Percentiles rank a stretch among this genome's conserved stretches.
Conservation (phyloP, 768 basidiomycete genomes). For the Amyloporia xantha region DNA sequence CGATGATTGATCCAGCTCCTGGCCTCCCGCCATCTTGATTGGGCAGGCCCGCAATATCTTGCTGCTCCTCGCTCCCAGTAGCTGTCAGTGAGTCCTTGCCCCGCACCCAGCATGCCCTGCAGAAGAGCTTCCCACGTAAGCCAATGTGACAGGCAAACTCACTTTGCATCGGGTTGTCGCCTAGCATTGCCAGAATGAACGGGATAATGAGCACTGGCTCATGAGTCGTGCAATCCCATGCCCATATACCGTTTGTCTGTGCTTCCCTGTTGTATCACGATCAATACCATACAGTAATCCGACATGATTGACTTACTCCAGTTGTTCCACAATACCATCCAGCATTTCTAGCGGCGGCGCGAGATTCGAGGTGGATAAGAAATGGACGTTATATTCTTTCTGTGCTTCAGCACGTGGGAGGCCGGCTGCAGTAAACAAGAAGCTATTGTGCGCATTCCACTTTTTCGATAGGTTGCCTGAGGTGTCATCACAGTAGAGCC, state of each 20-base stretch:
- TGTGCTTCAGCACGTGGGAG: slow-evolving; percentile 25
- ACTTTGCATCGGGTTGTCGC: slow-evolving; percentile 42
- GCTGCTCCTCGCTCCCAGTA: too few relatives aligned
- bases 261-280: slow-evolving; percentile 10
- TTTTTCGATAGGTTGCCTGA: slow-evolving; percentile 41
- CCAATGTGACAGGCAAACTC: slow-evolving; percentile 41
- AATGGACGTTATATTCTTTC: slow-evolving; percentile 34
- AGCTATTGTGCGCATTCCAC: slow-evolving; percentile 40
- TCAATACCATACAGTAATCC: not conserved
- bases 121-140: slow-evolving; percentile 31
- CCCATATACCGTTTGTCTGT: slow-evolving; percentile 30
- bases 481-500: slow-evolving; percentile 39
- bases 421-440: slow-evolving; percentile 32
- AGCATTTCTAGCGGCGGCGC: slow-evolving; percentile 39
- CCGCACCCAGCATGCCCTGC: slow-evolving; percentile 33
- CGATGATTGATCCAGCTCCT: not conserved
- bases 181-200: slow-evolving; percentile 18
- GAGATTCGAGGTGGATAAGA: slow-evolving; percentile 35
- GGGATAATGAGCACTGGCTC: slow-evolving; percentile 12
- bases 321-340: slow-evolving; percentile 19
- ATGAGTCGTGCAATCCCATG: slow-evolving; percentile 26
- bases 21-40: slow-evolving; percentile 6
- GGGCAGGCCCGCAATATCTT: too few relatives aligned
- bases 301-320: slow-evolving; percentile 23
- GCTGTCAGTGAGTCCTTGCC: too few relatives aligned